phyloP scores from a whole-genome alignment of 2,329 filamentous ascomycete genomes.

The Stachybotrys chartarum region DNA sequence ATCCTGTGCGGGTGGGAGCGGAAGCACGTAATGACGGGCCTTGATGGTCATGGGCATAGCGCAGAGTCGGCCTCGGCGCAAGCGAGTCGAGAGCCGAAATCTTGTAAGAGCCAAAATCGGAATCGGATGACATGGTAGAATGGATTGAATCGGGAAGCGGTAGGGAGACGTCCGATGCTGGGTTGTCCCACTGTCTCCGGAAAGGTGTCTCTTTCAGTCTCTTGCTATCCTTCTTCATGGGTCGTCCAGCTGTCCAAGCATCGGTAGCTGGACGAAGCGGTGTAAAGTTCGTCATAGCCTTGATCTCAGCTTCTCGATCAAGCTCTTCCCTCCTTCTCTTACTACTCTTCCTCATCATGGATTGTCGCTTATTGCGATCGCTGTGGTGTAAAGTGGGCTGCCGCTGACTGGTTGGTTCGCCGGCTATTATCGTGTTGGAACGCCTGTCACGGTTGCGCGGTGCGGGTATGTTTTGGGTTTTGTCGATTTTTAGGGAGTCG shows the following conservation, averaged over 20 bases:
- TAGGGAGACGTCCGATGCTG: conserved; percentile 66
- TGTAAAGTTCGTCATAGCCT: conserved; percentile 67
- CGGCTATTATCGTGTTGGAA: conserved; percentile 5
- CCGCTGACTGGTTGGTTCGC: conserved; percentile 19
- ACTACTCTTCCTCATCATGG: conserved; percentile 64
- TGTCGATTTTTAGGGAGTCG: conserved; percentile 42
- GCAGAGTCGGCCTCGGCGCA: conserved; percentile 76
- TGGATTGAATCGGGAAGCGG: conserved; percentile 67
- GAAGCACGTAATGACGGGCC: conserved; percentile 39
- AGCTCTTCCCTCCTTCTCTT: conserved; percentile 71
- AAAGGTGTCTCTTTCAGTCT: conserved; percentile 50
- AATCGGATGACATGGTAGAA: conserved; percentile 68
- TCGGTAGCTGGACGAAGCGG: conserved; percentile 57
- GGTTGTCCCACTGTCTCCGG: conserved; percentile 49
- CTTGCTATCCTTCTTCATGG: conserved; percentile 56
- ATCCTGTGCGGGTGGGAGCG: conserved; percentile 39
- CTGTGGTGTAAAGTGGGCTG: conserved; percentile 53
- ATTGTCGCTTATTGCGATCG: conserved; percentile 45
- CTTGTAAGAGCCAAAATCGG: conserved; percentile 67
- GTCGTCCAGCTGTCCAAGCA: conserved; percentile 51
- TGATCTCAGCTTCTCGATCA: conserved; percentile 80
- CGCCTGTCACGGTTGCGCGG: conserved; percentile 12
- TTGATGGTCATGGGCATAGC: conserved; percentile 61
- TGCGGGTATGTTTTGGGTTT: conserved; percentile 9
- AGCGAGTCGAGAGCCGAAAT: conserved; percentile 76